Percentiles rank a stretch among this genome's conserved stretches.
phyloP scores from a whole-genome alignment of 2,329 filamentous ascomycete genomes.

The Thielaviopsis punctulata region DNA sequence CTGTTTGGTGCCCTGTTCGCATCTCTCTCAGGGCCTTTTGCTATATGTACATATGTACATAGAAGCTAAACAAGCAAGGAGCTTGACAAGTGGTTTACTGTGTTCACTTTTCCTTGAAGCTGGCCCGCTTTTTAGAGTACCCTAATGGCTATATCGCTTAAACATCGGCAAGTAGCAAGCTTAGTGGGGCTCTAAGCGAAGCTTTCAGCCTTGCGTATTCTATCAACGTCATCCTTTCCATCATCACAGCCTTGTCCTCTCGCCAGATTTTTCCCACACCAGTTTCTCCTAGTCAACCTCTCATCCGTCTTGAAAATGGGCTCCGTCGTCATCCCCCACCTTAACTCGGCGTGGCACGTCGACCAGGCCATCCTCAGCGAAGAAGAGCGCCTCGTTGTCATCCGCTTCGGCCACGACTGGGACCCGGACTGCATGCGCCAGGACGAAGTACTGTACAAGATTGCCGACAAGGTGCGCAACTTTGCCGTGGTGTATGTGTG shows the following conservation, averaged over 20 bases:
- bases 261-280: not conserved
- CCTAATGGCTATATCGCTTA: not conserved
- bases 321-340: conserved; percentile 81
- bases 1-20: not conserved
- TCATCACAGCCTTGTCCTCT: not conserved
- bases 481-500: conserved; percentile 87
- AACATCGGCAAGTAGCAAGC: not conserved
- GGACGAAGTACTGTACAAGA: conserved; percentile 59
- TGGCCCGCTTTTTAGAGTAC: not conserved
- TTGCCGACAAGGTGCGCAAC: conserved; percentile 86
- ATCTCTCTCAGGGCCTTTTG: no score
- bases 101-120: conserved; percentile 3
- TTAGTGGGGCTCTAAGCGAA: not conserved
- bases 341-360: conserved; percentile 90
- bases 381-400: conserved; percentile 82
- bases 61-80: not conserved
- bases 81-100: conserved; percentile 7
- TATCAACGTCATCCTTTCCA: not conserved
- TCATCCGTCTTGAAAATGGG: conserved; percentile 31
- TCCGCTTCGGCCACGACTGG: conserved; percentile 79
- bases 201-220: not conserved
- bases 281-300: not conserved
- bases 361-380: conserved; percentile 88
- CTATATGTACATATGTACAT: no score
- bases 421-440: conserved; percentile 48